phyloP scores from a whole-genome alignment of 257 asterid genomes.

The Echium plantagineum region DNA sequence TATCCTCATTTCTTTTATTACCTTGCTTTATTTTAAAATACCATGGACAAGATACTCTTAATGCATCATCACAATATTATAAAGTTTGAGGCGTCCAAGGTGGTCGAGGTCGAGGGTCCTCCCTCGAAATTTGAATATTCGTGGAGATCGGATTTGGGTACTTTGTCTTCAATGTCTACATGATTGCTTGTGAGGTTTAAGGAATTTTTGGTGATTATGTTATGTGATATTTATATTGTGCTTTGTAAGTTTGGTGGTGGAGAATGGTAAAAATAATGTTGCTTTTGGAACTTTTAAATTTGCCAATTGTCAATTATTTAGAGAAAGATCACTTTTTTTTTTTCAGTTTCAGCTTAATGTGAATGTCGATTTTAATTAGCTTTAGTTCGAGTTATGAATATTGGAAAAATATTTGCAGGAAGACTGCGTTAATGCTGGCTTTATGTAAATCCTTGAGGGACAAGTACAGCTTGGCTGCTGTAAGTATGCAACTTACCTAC shows the following conservation, averaged over 20 bases:
- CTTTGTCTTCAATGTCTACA: too few relatives aligned
- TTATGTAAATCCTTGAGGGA: constrained; percentile 67
- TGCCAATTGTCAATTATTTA: too few relatives aligned
- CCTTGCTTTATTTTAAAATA: too few relatives aligned
- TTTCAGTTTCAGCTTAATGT: not conserved
- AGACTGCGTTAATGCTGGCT: constrained; percentile 87
- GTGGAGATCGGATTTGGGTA: too few relatives aligned
- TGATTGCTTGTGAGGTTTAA: too few relatives aligned
- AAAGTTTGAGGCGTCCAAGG: too few relatives aligned
- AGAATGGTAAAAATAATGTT: not conserved
- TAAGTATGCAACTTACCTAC: constrained; percentile 23
- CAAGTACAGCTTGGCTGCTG: constrained; percentile 91
- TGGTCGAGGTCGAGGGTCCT: too few relatives aligned
- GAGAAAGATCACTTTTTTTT: not conserved
- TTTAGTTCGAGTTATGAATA: not conserved
- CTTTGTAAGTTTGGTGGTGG: not conserved
- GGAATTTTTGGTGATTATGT: too few relatives aligned
- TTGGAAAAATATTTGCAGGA: constrained; percentile 34
- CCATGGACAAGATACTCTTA: too few relatives aligned
- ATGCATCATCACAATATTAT: too few relatives aligned
- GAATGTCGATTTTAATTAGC: not conserved
- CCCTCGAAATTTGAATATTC: too few relatives aligned
- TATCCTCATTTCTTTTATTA: too few relatives aligned
- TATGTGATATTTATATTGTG: not conserved
- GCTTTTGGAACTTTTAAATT: not conserved